phyloP scores from a whole-genome alignment of 1,284 basidiomycete genomes.

The Quambalaria eucalypti region DNA sequence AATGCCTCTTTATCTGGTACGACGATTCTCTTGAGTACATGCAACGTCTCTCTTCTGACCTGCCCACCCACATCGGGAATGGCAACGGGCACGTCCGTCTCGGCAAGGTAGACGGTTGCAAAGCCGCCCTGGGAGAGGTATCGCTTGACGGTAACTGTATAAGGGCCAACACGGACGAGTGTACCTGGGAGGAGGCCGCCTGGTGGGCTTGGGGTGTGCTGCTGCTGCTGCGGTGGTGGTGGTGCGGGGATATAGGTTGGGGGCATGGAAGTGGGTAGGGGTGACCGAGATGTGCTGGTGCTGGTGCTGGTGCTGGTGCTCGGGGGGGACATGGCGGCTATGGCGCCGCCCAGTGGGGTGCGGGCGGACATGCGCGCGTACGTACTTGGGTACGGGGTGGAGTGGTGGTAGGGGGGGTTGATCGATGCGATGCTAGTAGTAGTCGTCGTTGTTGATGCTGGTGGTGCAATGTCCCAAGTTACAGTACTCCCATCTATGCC shows the following conservation, averaged over 20 bases:
- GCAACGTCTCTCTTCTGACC: slow-evolving; percentile 57
- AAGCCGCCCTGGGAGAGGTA: slow-evolving; percentile 97
- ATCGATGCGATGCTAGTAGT: too few species aligned
- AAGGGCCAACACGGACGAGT: slow-evolving; percentile 78
- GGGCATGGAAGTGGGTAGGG: not conserved
- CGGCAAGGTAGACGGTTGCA: slow-evolving; percentile 93
- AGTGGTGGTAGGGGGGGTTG: not conserved
- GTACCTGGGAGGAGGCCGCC: slow-evolving; percentile 58
- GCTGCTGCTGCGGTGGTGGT: not conserved
- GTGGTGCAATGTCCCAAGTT: too few species aligned
- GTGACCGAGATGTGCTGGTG: not conserved
- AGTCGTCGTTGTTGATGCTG: too few species aligned
- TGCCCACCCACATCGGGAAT: slow-evolving; percentile 22
- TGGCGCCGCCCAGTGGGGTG: not conserved
- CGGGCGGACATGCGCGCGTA: not conserved
- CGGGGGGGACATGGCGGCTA: not conserved
- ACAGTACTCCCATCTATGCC: too few species aligned
- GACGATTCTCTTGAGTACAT: slow-evolving; percentile 94
- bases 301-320: not conserved
- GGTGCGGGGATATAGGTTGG: not conserved
- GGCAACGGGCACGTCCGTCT: slow-evolving; percentile 67
- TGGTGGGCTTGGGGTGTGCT: not conserved
- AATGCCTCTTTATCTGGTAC: slow-evolving; percentile 82
- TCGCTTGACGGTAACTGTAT: slow-evolving; percentile 72
- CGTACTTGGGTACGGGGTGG: not conserved